Evolutionary conservation across 2,329 filamentous ascomycete species (phyloP), one percentile per base, ranked within the genome.

Genomic region (Penicillium sp.): DNA sequence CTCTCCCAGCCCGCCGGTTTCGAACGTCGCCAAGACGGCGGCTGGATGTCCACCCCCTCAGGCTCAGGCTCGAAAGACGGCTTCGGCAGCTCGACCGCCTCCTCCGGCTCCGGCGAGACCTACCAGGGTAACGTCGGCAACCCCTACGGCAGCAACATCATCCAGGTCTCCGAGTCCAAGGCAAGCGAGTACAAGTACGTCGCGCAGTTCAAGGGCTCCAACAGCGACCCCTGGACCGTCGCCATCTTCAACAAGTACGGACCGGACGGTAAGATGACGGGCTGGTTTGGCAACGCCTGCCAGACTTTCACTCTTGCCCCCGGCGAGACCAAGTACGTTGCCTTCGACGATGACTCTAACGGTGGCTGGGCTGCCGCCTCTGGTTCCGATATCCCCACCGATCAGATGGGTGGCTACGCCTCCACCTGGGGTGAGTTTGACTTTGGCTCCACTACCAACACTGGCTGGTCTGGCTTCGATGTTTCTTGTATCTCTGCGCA

Each of bases 191-290:
- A 72, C 64, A 61, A 72, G 54, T 64, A 72, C 56, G 68, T 72
- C 14, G 60, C 63, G 10, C 50, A 70, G 46, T 58, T 72, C 53
- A 52, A 50, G 4, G 69, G 70, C 34, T 54, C 62, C 36, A 62
- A 64, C 55, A 55, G 54, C 18, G 65, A 69, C 5, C 47, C 60
- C 47, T 71, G 65, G 67, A 58, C 53, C n/a, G 60, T 72, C 22
- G 63, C 67, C 37, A 66, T 72, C 64, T 72, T 67, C 63, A 72
- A 72, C 63, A 72, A 71, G 60, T 63, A 64, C 49, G 67, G 67
- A 25, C 59, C 64, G 2, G 54, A 63, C 36, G 67, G 67, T 41
- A 46, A 55, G 33, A 64, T 69, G 60, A 54, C 61, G 43, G 69
- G 69, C 45, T 70, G 66, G 64, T 71, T 59, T 56, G 67, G 66